Evolutionary conservation across 2,329 filamentous ascomycete species (phyloP), one percentile per base, ranked within the genome.

Genomic region (Tolypocladium ovalisporum): DNA sequence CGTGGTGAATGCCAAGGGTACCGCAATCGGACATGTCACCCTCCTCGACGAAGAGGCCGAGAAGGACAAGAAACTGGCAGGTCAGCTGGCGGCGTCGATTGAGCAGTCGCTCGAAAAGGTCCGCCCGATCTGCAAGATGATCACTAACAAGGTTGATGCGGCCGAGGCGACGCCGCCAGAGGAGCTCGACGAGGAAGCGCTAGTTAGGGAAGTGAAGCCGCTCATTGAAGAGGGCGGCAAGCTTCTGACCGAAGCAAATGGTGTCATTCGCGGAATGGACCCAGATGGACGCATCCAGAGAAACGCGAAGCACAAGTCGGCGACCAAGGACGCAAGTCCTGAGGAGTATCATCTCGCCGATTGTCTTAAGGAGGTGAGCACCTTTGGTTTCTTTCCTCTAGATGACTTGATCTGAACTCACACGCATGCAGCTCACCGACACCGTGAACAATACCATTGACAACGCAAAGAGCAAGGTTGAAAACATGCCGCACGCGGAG

Each of bases 401-500:
- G n/a, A n/a, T n/a, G n/a, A n/a, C n/a, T n/a, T n/a, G n/a, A n/a
- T n/a, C n/a, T n/a, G n/a, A n/a, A n/a, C n/a, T n/a, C n/a, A n/a
- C n/a, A 40, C 9, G 4, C 19, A 19, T 2, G 22, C 57, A 84
- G 75, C 80, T 96, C 59, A 93, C 91, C 0, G 86, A 86, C 24
- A 86, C 84, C 32, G 88, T 97, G 27, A 86, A 88, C 52, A 85
- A 86, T 66, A 90, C 87, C 29, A 93, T 97, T 64, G 91, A 97
- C 68, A 86, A 87, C 62, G 88, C 89, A 32, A 94, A 92, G 83
- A 89, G 87, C 76, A 89, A 89, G 78, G 88, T 96, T 60, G 85
- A 88, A 67, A 88, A 89, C 68, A 94, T 96, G 89, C 91, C 92
- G 7, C 88, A 95, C 64, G 92, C 90, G 49, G 95, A 96, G 86